Base-by-base conservation (phyloP, 176 grass and related monocot genomes). In the Lolium perenne region DNA sequence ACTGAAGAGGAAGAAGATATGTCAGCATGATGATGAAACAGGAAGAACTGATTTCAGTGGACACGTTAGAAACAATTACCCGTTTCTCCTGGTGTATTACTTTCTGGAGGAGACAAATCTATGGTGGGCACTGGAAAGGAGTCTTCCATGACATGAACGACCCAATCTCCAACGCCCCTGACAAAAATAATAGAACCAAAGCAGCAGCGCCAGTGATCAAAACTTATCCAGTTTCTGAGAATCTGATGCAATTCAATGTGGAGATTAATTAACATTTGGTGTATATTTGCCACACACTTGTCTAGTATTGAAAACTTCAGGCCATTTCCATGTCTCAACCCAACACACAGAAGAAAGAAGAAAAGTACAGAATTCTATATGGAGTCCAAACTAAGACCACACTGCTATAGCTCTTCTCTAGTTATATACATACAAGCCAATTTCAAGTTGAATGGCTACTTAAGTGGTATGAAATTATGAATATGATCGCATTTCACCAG, bases 121-220 rank as follows among this genome's bases (percentile, higher is more conserved):
- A 75, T 35, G 32, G 43, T 78, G 54, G 73, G 71, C 67, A 86
- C 84, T 21, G 65, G 77, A 82, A 98, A 95, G 74, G 79, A 94
- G 38, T 76, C 96, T 84, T 86, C 92, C 88, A 98, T 91, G 45
- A 89, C 72, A 10, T 83, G 82, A 70, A 98, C 50, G 20, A 95
- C 89, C 90, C 90, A 98, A 85, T 86, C 90, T 8, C 96, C 96
- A 15, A 95, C 90, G 55, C 91, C 96, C 54, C 96, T 98, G 49
- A 58, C 45, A 81, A 50, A 43, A 78, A 76, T 55, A 51, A 85
- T n/a, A 72, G 40, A 88, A 45, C 26, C 79, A 0, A 63, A 14
- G 35, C 11, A 21, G 2, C 25, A 11, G 23, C 20, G 12, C 1
- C 13, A 13, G 26, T 53, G 25, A 84, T 76, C 46, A 38, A 38